Evolutionary conservation across 106 monocot genomes (phyloP).

Genomic region (Dioscorea dumetorum): DNA sequence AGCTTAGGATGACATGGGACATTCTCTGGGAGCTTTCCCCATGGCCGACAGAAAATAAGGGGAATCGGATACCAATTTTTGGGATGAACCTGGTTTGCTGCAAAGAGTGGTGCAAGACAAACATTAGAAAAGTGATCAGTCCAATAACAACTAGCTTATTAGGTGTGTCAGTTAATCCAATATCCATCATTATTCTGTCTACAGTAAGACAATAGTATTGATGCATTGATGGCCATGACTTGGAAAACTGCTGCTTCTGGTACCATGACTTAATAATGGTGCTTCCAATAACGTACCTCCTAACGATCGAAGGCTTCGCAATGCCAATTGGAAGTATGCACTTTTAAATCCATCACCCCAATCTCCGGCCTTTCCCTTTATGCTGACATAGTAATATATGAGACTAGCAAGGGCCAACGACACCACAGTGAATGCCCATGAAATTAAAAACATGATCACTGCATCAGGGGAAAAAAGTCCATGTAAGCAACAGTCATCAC

Average conservation of each 20-base stretch:
- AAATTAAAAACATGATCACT: constrained; percentile 99
- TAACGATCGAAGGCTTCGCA: constrained; percentile 88
- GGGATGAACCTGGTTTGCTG: constrained; percentile 88
- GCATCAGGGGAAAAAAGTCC: constrained; percentile 7
- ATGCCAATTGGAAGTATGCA: constrained; percentile 92
- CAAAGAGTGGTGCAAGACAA: neutral
- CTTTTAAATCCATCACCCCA: constrained; percentile 99
- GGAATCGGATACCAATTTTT: constrained; percentile 99
- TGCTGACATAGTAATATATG: constrained; percentile 97
- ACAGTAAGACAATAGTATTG: no score
- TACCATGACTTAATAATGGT: neutral
- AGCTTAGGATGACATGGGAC: constrained; percentile 99
- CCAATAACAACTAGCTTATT: no score
- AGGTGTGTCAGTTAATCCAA: no score
- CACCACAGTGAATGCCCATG: constrained; percentile 93
- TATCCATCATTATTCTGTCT: no score
- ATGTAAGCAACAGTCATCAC: neutral
- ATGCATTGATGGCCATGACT: no score
- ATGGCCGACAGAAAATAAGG: constrained; percentile 90
- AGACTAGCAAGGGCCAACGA: constrained; percentile 95
- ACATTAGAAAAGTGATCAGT: neutral
- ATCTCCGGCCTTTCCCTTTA: constrained; percentile 97
- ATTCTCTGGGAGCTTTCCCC: constrained; percentile 98
- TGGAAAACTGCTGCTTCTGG: neutral
- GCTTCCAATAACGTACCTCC: constrained; percentile 54